Percentiles rank a stretch among this genome's conserved stretches.
Conservation (phyloP, 169 alveolate genomes). For the Amoebophrya sp. region DNA sequence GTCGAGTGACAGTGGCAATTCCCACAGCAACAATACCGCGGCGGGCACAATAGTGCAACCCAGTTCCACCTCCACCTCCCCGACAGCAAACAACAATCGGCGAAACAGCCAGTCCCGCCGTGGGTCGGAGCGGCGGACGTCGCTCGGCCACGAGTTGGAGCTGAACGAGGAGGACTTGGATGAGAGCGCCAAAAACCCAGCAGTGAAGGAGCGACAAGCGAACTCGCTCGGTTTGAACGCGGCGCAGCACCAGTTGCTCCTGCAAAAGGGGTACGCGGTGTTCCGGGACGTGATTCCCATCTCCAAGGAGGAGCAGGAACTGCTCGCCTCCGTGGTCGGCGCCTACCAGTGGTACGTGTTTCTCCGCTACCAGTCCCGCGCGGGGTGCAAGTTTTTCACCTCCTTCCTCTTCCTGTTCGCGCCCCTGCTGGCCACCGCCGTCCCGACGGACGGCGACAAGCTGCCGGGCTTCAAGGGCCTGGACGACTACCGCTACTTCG, state of each 20-base stretch:
- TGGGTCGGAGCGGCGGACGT: background rate
- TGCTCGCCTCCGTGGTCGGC: background rate
- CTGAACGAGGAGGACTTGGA: background rate
- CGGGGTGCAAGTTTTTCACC: background rate
- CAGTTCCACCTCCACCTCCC: too few species aligned
- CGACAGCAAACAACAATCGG: too few species aligned
- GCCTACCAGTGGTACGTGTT: background rate
- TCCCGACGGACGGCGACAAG: background rate
- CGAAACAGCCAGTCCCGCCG: too few species aligned
- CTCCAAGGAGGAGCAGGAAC: background rate
- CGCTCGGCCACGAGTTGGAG: background rate
- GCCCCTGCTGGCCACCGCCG: background rate
- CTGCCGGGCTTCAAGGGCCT: background rate
- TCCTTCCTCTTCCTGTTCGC: background rate
- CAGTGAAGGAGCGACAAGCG: too few species aligned
- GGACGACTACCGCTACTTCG: slow-evolving; percentile 12
- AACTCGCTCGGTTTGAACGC: background rate
- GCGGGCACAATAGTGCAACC: too few species aligned
- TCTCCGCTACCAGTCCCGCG: background rate
- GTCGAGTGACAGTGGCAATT: too few species aligned
- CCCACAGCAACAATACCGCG: too few species aligned
- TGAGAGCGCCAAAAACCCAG: background rate
- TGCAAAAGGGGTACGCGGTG: background rate
- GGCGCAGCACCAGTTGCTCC: background rate
- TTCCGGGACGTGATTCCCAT: slow-evolving; percentile 15